Conservation (phyloP, 129 eudicot genomes). For the Solidago caesia region DNA sequence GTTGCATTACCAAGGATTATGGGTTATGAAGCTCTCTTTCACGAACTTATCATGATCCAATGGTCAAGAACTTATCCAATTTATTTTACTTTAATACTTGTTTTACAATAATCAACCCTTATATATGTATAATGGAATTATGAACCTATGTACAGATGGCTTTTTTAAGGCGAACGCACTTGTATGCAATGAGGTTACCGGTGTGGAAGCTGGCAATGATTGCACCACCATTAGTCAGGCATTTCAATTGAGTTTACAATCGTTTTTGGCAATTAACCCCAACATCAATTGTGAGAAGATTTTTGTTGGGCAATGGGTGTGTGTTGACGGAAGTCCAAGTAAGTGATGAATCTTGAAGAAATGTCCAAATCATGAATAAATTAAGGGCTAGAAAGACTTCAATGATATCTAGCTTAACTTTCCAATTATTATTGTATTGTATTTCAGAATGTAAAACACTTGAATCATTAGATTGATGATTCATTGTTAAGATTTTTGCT, state of each 20-base stretch:
- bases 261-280: conserved; percentile 26
- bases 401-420: background rate
- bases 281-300: conserved; percentile 30
- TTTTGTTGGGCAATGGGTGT: conserved; percentile 34
- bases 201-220: conserved; percentile 17
- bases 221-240: conserved; percentile 22
- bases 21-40: too few species aligned
- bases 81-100: too few species aligned
- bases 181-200: background rate
- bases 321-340: conserved; percentile 18
- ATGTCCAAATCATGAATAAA: background rate
- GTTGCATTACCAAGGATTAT: too few species aligned
- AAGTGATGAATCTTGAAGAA: background rate
- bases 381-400: background rate
- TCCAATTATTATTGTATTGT: too few species aligned
- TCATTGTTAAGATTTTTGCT: background rate
- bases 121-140: too few species aligned
- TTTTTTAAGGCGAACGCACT: too few species aligned
- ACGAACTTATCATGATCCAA: too few species aligned
- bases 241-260: conserved; percentile 12
- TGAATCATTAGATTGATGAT: background rate
- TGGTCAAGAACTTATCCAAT: too few species aligned
- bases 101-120: too few species aligned
- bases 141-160: too few species aligned
- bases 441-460: too few species aligned